Base-by-base conservation (phyloP, 179 eudicot species). In the Nepenthes alata region DNA sequence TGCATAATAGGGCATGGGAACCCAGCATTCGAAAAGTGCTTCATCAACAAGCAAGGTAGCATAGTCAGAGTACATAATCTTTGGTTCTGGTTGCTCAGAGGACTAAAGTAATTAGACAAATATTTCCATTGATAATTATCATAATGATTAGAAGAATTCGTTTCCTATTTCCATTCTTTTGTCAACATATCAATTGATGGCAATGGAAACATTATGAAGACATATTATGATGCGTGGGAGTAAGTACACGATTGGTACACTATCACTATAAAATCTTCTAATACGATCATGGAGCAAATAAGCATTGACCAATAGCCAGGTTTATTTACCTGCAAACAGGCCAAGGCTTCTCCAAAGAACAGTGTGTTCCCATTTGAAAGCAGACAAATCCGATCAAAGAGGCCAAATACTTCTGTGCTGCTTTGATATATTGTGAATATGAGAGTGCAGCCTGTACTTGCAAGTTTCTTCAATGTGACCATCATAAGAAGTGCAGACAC, bases 1-100 rank as follows among this genome's bases (percentile, higher is more conserved):
- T 93, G 98, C 98, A 93, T 93, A 51, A 93, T 93, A 47, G 97
- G 98, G 69, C 98, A 93, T 48, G 98, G 98, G 70, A 93, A 93
- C 80, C 98, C 98, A 61, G 98, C 97, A 70, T 93, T 93, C 35
- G 98, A 80, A 74, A 93, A 93, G 78, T 87, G 98, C 98, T 93
- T 52, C 87, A 89, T 47, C 63, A 72, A 66, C 35, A 70, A 60
- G 74, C 14, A 65, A 67, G 54, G 39, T 12, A n/a, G 13, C 38
- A 68, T 64, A 66, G 58, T 64, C 41, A 62, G 37, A 65, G 38
- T 11, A 52, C 44, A 59, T 38, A 59, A 64, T 34, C 16, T 47
- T 57, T 4, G 34, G 38, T 54, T 59, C 49, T 38, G 50, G 47
- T 34, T 54, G 12, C 25, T 35, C 52, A 11, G 48, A 53, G 34